A percentile compares a stretch with the other conserved stretches of the same genome.
phyloP scores from a whole-genome alignment of 176 grass and related monocot genomes.

The Hordeum marinum region DNA sequence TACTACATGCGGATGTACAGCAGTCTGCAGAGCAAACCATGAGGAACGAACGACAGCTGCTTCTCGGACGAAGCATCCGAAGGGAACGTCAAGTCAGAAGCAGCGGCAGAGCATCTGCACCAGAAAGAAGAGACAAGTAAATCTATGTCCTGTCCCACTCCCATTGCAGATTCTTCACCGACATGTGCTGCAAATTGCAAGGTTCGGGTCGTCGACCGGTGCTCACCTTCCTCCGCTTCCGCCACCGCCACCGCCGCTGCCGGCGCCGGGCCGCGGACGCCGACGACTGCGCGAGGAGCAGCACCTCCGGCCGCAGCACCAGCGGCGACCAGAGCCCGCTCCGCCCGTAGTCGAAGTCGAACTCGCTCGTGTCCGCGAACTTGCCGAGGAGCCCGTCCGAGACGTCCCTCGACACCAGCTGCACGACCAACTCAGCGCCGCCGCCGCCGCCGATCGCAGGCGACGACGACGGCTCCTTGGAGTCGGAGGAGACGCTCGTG shows the following conservation, averaged over 20 bases:
- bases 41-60: too few species aligned
- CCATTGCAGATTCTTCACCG: neutral
- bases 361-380: constrained; percentile 75
- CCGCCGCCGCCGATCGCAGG: neutral
- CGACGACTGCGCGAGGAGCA: constrained; percentile 31
- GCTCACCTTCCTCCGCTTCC: constrained; percentile 42
- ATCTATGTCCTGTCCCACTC: neutral
- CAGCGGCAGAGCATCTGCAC: constrained; percentile 25
- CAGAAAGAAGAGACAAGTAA: neutral
- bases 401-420: constrained; percentile 60
- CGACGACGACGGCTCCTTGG: neutral
- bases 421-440: neutral
- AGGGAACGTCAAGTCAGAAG: neutral
- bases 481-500: neutral
- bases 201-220: neutral
- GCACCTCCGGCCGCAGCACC: constrained; percentile 43
- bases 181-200: neutral
- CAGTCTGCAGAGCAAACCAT: neutral
- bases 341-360: constrained; percentile 78
- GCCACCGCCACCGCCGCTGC: neutral
- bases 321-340: constrained; percentile 87
- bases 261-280: neutral
- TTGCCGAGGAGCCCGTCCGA: constrained; percentile 64
- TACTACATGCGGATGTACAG: neutral
- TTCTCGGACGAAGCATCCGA: neutral